Percentiles rank a stretch among this genome's conserved stretches.
Conservation (phyloP, 306 rosid species). For the Urtica urens region DNA sequence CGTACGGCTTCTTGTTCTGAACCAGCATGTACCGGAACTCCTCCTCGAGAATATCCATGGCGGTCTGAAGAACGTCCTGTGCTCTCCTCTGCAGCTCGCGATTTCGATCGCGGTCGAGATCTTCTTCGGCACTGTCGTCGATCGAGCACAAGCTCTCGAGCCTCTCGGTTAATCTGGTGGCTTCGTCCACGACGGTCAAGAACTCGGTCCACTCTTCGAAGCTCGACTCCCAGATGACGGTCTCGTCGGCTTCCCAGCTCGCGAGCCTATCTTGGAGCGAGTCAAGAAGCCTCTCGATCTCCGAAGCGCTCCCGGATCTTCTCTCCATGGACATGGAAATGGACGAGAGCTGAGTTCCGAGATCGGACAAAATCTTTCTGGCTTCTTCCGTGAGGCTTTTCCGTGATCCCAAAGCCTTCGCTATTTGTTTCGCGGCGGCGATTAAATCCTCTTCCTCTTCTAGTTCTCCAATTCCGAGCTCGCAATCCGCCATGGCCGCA, state of each 20-base stretch:
- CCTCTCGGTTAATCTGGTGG: slow-evolving; percentile 36
- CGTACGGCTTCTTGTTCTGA: slow-evolving; percentile 60
- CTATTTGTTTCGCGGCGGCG: slow-evolving; percentile 61
- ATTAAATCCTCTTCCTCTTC: slow-evolving; percentile 61
- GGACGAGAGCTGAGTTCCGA: slow-evolving; percentile 49
- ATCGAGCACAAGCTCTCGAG: slow-evolving; percentile 42
- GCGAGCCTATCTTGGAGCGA: slow-evolving; percentile 47
- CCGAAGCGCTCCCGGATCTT: slow-evolving; percentile 25
- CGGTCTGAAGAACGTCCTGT: slow-evolving; percentile 66
- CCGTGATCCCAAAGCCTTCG: slow-evolving; percentile 51
- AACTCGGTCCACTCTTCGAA: slow-evolving; percentile 51
- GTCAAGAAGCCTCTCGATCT: slow-evolving; percentile 28
- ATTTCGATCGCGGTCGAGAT: neutral
- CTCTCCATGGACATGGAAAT: slow-evolving; percentile 32
- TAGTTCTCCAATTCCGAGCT: slow-evolving; percentile 32
- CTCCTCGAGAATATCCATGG: slow-evolving; percentile 79
- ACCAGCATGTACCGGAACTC: slow-evolving; percentile 63
- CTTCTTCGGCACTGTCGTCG: slow-evolving; percentile 38
- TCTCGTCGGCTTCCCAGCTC: slow-evolving; percentile 69
- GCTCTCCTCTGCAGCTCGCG: slow-evolving; percentile 36
- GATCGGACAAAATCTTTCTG: slow-evolving; percentile 60
- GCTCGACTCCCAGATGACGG: slow-evolving; percentile 69
- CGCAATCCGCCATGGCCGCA: slow-evolving; percentile 44
- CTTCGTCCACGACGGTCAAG: slow-evolving; percentile 50
- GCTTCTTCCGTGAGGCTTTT: slow-evolving; percentile 50